Base-by-base conservation (phyloP, 2,329 filamentous ascomycete genomes). In the Cordyceps javanica region DNA sequence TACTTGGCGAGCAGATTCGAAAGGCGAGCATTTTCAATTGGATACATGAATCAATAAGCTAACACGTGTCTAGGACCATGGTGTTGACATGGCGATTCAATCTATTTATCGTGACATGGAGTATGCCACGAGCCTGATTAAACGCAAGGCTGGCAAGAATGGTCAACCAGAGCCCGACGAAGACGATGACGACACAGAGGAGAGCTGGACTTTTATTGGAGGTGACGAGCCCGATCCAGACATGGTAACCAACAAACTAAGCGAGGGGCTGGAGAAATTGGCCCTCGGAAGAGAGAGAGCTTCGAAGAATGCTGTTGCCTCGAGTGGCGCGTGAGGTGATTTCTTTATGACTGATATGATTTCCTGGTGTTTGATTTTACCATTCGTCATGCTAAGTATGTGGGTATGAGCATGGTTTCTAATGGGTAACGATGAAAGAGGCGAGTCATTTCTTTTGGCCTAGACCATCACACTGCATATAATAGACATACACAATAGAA, bases 21-120 rank as follows among this genome's bases (percentile, higher is more conserved):
- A 86, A 83, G 74, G 91, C 94, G 80, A 72, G 83, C 76, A 39
- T 38, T 25, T 13, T 26, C 10, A 25, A 42, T 14, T 26, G 23
- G 13, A 25, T 5, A 14, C 34, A 11, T 46, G 10, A 2, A 39
- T 2, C 7, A 3, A 28, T 41, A n/a, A 57, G 52, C 69, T 71
- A 65, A 75, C 68, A 42, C 19, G 32, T 5, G 26, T 30, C 28
- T 59, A 95, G 88, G 93, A 99, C 71, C 86, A 91, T 62, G 94
- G 94, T 36, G 91, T 97, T n/a, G 85, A 88, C 49, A 89, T 81
- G 5, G 94, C 93, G 6, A 94, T 97, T 61, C 90, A 96, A 71
- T 89, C 86, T 60, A 90, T 99, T 58, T 99, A 97, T 69, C 88
- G 94, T 42, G 93, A 97, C 69, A 81, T 97, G 57, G 94, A 97